Percentiles rank a stretch among this genome's conserved stretches.
These are phyloP conservation scores for Sarocladium brachiariae DNA, from an alignment of 2,329 filamentous ascomycete genomes.

Conservation along the genomic window DNA sequence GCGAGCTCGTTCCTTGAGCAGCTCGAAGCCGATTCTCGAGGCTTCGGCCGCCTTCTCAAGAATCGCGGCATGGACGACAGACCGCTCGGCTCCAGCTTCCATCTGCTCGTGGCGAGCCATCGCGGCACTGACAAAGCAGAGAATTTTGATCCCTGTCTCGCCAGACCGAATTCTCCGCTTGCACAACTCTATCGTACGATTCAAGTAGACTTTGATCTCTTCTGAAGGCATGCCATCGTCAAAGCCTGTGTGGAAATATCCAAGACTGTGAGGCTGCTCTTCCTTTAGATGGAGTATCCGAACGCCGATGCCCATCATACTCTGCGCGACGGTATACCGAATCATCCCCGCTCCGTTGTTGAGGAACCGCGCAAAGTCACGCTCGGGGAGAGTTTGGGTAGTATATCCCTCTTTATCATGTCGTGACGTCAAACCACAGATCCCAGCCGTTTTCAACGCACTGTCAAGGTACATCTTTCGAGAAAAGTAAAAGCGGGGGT, in stretches of 20 bases:
- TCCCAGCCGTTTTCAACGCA: conserved; percentile 27
- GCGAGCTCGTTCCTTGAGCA: conserved; percentile 28
- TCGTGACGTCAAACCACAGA: conserved; percentile 20
- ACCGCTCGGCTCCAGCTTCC: conserved; percentile 20
- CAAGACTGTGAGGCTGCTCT: conserved; percentile 29
- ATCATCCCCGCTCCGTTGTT: conserved; percentile 36
- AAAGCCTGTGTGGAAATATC: conserved; percentile 22
- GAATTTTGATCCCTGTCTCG: conserved; percentile 37
- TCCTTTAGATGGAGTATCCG: conserved; percentile 31
- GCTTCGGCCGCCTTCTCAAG: conserved; percentile 20
- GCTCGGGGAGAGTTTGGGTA: conserved; percentile 1
- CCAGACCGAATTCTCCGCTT: conserved; percentile 30
- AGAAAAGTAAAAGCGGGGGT: conserved; percentile 46
- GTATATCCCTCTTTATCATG: conserved; percentile 16
- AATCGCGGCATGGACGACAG: conserved; percentile 25
- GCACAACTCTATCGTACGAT: conserved; percentile 23
- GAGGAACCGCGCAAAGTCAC: conserved; percentile 30
- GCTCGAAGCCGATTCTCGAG: conserved; percentile 21
- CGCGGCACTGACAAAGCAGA: conserved; percentile 26
- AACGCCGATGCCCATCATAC: conserved; percentile 30
- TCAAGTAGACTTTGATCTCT: conserved; percentile 25
- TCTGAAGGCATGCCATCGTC: conserved; percentile 11
- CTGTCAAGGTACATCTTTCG: conserved; percentile 42
- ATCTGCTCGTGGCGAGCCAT: conserved; percentile 29
- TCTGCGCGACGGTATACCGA: conserved; percentile 32